A percentile compares a stretch with the other conserved stretches of the same genome.
Conservation (phyloP, 2,329 filamentous ascomycete species). For the Aureobasidium zeae region DNA sequence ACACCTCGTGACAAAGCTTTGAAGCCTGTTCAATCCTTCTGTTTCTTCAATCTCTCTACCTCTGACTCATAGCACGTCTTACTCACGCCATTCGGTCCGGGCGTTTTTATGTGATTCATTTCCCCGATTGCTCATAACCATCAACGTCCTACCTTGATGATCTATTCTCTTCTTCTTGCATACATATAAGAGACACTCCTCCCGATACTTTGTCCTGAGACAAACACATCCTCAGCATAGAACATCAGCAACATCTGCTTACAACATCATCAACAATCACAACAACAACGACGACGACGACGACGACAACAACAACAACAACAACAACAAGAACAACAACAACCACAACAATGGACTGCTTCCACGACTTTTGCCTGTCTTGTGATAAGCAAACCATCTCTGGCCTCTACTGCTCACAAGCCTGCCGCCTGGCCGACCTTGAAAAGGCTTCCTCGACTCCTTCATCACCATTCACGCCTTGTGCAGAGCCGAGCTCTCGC, state of each 20-base stretch:
- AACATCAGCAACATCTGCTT: too few species aligned
- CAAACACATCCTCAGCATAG: neutral
- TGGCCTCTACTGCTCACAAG: constrained; percentile 83
- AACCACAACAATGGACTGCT: constrained; percentile 51
- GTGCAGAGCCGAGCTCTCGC: constrained; percentile 3
- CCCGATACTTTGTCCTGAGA: too few species aligned
- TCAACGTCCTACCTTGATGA: constrained; percentile 16
- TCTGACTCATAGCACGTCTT: constrained; percentile 11
- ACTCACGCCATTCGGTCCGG: constrained; percentile 17
- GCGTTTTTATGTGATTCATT: constrained; percentile 17
- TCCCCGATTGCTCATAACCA: constrained; percentile 14
- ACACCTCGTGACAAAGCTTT: constrained; percentile 8
- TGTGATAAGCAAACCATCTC: constrained; percentile 83
- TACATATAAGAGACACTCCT: constrained; percentile 8
- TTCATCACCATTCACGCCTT: constrained; percentile 24
- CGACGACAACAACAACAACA: too few species aligned
- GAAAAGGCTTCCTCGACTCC: constrained; percentile 51
- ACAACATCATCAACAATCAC: too few species aligned
- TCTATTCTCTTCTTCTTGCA: constrained; percentile 4
- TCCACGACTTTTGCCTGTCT: constrained; percentile 84
- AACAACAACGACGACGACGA: too few species aligned
- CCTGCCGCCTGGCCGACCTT: constrained; percentile 78
- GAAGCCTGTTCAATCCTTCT: constrained; percentile 9
- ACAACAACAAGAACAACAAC: too few species aligned
- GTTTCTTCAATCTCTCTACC: constrained; percentile 1